A percentile compares a stretch with the other conserved stretches of the same genome.
Conservation (phyloP, 2,329 filamentous ascomycete genomes). For the Arthrocladium fulminans region DNA sequence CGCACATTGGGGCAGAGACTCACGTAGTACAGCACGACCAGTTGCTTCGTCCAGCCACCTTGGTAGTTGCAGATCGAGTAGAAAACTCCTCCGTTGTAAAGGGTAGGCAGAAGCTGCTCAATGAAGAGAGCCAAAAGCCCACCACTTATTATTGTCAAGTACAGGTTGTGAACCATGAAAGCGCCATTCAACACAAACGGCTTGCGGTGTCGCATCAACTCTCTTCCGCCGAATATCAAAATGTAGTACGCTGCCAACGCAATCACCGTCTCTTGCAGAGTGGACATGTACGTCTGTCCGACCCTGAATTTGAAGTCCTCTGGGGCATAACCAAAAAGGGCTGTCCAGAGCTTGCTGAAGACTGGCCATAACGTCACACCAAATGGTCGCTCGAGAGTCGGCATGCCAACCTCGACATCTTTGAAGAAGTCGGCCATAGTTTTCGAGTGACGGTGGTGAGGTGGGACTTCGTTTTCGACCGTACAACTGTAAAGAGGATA, state of each 20-base stretch:
- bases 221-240: conserved; percentile 84
- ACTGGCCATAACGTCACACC: conserved; percentile 87
- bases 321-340: conserved; percentile 68
- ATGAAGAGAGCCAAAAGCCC: conserved; percentile 74
- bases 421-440: conserved; percentile 7
- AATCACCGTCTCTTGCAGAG: conserved; percentile 69
- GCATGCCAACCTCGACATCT: conserved; percentile 41
- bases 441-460: not conserved
- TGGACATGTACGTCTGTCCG: conserved; percentile 81
- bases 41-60: conserved; percentile 86
- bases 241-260: conserved; percentile 84
- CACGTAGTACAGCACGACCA: conserved; percentile 90
- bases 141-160: conserved; percentile 77
- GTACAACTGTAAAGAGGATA: not conserved
- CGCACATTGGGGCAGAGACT: conserved; percentile 40
- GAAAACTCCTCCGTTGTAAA: conserved; percentile 76
- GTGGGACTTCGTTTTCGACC: not conserved
- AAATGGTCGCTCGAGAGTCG: conserved; percentile 84
- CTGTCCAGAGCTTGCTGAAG: conserved; percentile 78
- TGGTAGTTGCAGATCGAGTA: conserved; percentile 66
- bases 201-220: conserved; percentile 79
- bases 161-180: conserved; percentile 95
- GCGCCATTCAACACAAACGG: conserved; percentile 78
- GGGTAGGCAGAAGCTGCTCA: conserved; percentile 79
- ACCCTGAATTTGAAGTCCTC: conserved; percentile 77